A percentile compares a stretch with the other conserved stretches of the same genome.
These are phyloP conservation scores for Davidsoniella virescens DNA, from an alignment of 2,329 filamentous ascomycete genomes.

Conservation along the genomic window DNA sequence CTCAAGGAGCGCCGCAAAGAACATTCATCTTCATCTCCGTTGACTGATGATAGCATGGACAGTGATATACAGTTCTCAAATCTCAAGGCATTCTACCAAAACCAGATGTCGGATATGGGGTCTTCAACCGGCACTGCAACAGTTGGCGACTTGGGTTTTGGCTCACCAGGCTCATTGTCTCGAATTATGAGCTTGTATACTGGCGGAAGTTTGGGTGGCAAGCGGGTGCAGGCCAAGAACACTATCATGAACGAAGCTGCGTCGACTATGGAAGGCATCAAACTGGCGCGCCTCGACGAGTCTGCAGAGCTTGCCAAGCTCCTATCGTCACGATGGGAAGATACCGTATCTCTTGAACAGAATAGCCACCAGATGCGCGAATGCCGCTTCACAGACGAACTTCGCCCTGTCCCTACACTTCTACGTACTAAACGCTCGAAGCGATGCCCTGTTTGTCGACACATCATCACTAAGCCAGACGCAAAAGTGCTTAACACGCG, in stretches of 20 bases:
- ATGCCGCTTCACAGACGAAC: constrained; percentile 48
- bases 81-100: constrained; percentile 65
- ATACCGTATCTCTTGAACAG: constrained; percentile 37
- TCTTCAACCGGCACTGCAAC: constrained; percentile 25
- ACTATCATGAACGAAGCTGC: constrained; percentile 69
- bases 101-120: constrained; percentile 52
- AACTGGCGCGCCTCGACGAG: constrained; percentile 45
- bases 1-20: constrained; percentile 36
- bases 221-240: constrained; percentile 50
- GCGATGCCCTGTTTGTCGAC: constrained; percentile 78
- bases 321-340: constrained; percentile 43
- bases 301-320: constrained; percentile 43
- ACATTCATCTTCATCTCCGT: constrained; percentile 18
- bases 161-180: constrained; percentile 65
- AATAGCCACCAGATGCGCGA: constrained; percentile 34
- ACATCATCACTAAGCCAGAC: constrained; percentile 91
- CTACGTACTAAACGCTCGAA: constrained; percentile 87
- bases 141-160: constrained; percentile 39
- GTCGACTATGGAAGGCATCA: constrained; percentile 53
- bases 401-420: constrained; percentile 67
- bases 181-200: constrained; percentile 89
- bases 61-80: constrained; percentile 57
- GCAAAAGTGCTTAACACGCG: constrained; percentile 75
- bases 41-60: constrained; percentile 34
- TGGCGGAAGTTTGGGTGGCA: constrained; percentile 41